Conservation (phyloP, 169 alveolate genomes). For the Perkinsus marinus region DNA sequence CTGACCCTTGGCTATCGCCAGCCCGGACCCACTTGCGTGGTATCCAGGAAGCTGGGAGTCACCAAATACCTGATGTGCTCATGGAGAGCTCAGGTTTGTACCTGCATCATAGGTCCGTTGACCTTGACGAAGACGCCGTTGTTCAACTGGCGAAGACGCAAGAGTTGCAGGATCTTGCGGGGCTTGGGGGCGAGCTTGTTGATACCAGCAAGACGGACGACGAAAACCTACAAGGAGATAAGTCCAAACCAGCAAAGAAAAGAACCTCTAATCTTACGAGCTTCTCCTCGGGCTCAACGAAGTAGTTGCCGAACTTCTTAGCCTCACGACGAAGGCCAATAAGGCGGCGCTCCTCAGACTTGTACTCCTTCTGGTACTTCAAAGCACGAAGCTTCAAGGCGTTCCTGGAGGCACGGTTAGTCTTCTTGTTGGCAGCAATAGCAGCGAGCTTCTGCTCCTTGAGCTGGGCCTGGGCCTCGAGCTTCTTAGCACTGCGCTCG, state of each 20-base stretch:
- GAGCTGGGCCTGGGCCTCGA: background rate
- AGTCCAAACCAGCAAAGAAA: background rate
- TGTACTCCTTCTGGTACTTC: slow-evolving; percentile 46
- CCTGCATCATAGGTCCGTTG: slow-evolving; percentile 74
- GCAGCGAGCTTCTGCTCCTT: background rate
- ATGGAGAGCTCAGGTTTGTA: background rate
- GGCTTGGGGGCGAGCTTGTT: slow-evolving; percentile 93
- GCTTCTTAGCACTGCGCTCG: background rate
- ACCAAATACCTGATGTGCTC: background rate
- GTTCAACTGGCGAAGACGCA: slow-evolving; percentile 94
- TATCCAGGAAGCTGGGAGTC: background rate
- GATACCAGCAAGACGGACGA: slow-evolving; percentile 86
- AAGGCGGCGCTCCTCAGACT: slow-evolving; percentile 33
- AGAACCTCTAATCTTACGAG: slow-evolving; percentile 22
- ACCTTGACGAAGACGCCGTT: slow-evolving; percentile 90
- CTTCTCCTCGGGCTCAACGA: slow-evolving; percentile 76
- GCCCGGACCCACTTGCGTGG: background rate
- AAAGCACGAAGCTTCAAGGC: slow-evolving; percentile 37
- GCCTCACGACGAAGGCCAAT: slow-evolving; percentile 46
- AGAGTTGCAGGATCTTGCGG: slow-evolving; percentile 79
- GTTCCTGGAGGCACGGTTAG: background rate
- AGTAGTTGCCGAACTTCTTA: slow-evolving; percentile 44
- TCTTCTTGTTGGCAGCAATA: background rate
- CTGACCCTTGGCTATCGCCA: background rate
- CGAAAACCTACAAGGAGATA: slow-evolving; percentile 49